These are phyloP conservation scores for Kwoniella sp. DNA, from an alignment of 768 basidiomycete species.

Conservation along the genomic window DNA sequence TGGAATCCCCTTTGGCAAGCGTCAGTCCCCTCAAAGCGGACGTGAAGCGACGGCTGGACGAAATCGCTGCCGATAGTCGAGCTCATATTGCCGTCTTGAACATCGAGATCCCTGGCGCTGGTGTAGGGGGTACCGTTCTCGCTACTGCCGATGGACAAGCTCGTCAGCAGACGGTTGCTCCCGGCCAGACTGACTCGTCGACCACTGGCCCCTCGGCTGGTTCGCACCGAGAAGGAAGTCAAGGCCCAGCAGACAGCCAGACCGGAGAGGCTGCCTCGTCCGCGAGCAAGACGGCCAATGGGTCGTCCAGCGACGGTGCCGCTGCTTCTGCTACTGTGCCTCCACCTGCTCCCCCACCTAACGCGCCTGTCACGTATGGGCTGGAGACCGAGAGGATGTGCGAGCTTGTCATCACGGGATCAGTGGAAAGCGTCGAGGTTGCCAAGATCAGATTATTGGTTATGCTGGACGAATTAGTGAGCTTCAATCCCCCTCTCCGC, in stretches of 20 bases:
- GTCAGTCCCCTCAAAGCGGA: conserved; percentile 75
- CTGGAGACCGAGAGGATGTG: conserved; percentile 93
- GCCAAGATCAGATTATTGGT: conserved; percentile 88
- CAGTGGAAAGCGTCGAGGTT: conserved; percentile 82
- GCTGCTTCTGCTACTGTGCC: conserved; percentile 6
- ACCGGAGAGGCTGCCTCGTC: neutral
- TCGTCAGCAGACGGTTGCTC: neutral
- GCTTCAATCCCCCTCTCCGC: conserved; percentile 56
- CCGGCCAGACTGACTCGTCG: conserved; percentile 7
- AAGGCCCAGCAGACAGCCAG: conserved; percentile 15
- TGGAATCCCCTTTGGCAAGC: conserved; percentile 67
- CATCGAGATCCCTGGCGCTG: conserved; percentile 56
- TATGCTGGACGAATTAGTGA: conserved; percentile 89
- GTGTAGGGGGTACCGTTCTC: conserved; percentile 22
- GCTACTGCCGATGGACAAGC: conserved; percentile 32
- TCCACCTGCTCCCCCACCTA: conserved; percentile 15
- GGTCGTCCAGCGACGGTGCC: conserved; percentile 63
- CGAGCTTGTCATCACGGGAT: conserved; percentile 85
- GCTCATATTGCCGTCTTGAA: conserved; percentile 95
- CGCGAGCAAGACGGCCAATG: neutral
- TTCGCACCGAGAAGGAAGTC: conserved; percentile 56
- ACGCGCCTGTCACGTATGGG: conserved; percentile 72
- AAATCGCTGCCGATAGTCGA: conserved; percentile 87
- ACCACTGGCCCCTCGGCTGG: neutral
- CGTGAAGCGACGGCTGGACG: conserved; percentile 82